Base-by-base conservation (phyloP, 164 flowering plant genomes). In the Euptelea pleiosperma region DNA sequence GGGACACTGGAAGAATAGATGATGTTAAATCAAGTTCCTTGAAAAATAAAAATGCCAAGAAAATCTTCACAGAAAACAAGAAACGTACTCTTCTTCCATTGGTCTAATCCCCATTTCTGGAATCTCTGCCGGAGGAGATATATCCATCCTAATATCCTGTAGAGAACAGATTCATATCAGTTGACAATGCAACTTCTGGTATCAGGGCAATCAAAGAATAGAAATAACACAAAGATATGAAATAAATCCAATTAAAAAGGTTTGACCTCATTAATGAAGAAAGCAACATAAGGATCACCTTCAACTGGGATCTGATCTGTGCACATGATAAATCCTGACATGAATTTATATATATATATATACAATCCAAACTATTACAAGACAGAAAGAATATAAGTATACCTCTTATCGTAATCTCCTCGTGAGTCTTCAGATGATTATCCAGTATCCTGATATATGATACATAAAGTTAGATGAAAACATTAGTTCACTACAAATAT, bases 371-470 rank as follows among this genome's bases (percentile, higher is more conserved):
- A n/a, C n/a, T n/a, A n/a, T n/a, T n/a, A n/a, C n/a, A n/a, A n/a
- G n/a, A n/a, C n/a, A n/a, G n/a, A n/a, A n/a, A n/a, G n/a, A n/a
- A n/a, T n/a, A n/a, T n/a, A n/a, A n/a, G n/a, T n/a, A 35, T 4
- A 92, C 96, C 98, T 80, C 68, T 37, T 8, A 91, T 68, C 6
- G 97, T 94, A 19, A 94, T 94, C 8, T 90, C 95, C 35, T 91
- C 96, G 3, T 14, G 64, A 64, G 69, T 69, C 74, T 65, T 79
- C 8, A 73, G 72, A 81, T 82, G 90, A 66, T 59, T 62, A 69
- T 88, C 89, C 14, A 52, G 64, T 55, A 4, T 26, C 72, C 96
- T 89, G 71, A 43, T 19, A 59, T 39, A 58, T 60, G 68, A 64
- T 42, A 35, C 15, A 19, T 1, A 19, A 28, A 34, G 4, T 50